Evolutionary conservation across 148 eudicot genomes (phyloP), one percentile per base, ranked within the genome.

Genomic region (Arbutus unedo): DNA sequence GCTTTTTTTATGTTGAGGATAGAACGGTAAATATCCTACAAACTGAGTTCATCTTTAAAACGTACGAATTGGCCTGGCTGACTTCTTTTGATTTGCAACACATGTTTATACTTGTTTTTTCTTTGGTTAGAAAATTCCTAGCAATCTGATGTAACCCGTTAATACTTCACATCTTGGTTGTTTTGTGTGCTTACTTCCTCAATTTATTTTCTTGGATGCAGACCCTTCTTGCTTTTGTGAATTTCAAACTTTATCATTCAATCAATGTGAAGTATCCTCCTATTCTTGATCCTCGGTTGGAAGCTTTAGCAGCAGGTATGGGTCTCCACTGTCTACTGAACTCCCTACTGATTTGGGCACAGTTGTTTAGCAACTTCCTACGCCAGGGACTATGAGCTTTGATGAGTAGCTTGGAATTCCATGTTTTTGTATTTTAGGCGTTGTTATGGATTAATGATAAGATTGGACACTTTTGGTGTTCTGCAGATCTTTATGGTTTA

Each of bases 221-320:
- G 98, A 90, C 95, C 56, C 95, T 93, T 44, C 92, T 94, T 83
- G 94, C 85, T 78, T 91, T 93, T 84, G 95, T 96, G 68, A 96
- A 93, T 86, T 90, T 85, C 84, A 89, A 84, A 86, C 93, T 94
- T 11, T 96, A 92, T 81, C 91, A 90, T 55, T 92, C 93, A 44
- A 89, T 96, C 47, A 86, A 91, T 84, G 92, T 93, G 85, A 91
- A 89, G 66, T 96, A 96, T 86, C 99, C 99, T 70, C 98, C 98
- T 43, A 89, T 93, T 77, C 97, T 96, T 70, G 98, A 96, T 85
- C 87, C 94, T 85, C 94, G 91, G 11, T 70, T 96, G 81, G 98
- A 96, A 93, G 93, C 97, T 86, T 86, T 92, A 81, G 97, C 98
- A 79, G 97, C 92, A 85, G 98, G 98, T 93, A 84, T 79, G 77